These are phyloP conservation scores for Spinacia oleracea DNA, from an alignment of 179 eudicot species.

Conservation along the genomic window DNA sequence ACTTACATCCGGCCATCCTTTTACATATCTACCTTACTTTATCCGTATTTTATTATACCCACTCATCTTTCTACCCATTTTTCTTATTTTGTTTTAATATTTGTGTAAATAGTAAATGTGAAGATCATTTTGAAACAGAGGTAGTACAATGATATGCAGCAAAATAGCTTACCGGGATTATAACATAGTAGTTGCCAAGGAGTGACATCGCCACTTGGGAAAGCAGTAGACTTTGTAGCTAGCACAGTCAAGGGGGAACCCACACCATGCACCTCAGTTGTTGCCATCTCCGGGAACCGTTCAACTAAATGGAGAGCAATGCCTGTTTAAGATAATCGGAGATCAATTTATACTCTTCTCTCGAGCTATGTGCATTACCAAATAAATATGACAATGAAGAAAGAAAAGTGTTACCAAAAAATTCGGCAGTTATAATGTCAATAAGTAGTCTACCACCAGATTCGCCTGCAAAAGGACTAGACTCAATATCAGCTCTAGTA, in stretches of 20 bases:
- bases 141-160: too few species aligned
- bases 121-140: too few species aligned
- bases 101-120: too few species aligned
- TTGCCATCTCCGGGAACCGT: conserved; percentile 27
- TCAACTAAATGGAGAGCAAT: conserved; percentile 32
- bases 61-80: too few species aligned
- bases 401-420: conserved; percentile 35
- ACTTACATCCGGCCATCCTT: too few species aligned
- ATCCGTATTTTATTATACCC: too few species aligned
- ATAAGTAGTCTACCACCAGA: conserved; percentile 28
- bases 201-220: conserved; percentile 15
- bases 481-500: conserved; percentile 28
- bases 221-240: conserved; percentile 25
- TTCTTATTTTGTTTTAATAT: too few species aligned
- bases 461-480: conserved; percentile 30
- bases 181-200: background rate
- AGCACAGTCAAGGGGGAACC: conserved; percentile 31
- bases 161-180: background rate
- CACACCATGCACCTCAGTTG: conserved; percentile 23
- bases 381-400: too few species aligned
- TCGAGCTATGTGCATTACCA: background rate
- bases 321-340: conserved; percentile 5
- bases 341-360: background rate
- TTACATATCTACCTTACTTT: too few species aligned
- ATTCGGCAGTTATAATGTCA: conserved; percentile 19